Conservation (phyloP, 2,329 filamentous ascomycete species). For the Paraconiothyrium sp. region DNA sequence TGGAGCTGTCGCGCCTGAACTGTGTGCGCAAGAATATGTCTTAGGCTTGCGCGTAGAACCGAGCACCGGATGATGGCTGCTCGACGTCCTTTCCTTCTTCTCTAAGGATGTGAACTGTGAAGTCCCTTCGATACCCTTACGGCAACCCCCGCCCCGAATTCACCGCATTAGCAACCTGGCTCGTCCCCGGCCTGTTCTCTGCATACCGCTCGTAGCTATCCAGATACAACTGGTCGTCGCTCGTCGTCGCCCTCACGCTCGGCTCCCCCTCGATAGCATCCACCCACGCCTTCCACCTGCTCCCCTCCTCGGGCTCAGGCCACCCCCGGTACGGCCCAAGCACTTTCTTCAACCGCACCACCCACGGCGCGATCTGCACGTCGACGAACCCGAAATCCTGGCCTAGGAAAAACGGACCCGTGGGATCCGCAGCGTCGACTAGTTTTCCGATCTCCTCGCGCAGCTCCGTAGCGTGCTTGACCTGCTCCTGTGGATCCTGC, state of each 20-base stretch:
- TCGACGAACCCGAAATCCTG: constrained; percentile 71
- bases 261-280: constrained; percentile 72
- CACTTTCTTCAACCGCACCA: constrained; percentile 73
- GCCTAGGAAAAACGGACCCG: constrained; percentile 76
- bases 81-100: too few species aligned
- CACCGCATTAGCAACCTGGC: constrained; percentile 66
- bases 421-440: constrained; percentile 64
- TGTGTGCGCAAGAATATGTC: too few species aligned
- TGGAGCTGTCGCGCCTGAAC: too few species aligned
- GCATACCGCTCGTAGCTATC: constrained; percentile 73
- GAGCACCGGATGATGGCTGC: too few species aligned
- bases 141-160: constrained; percentile 65
- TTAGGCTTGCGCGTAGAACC: too few species aligned
- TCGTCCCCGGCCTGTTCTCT: constrained; percentile 69
- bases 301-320: constrained; percentile 69
- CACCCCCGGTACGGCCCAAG: constrained; percentile 72
- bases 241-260: constrained; percentile 73
- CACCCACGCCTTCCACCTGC: constrained; percentile 75
- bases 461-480: constrained; percentile 68
- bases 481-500: constrained; percentile 67
- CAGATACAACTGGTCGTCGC: constrained; percentile 70
- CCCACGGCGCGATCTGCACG: constrained; percentile 78
- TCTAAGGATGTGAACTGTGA: too few species aligned
- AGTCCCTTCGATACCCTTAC: constrained; percentile 35
- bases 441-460: constrained; percentile 71